Evolutionary conservation across 2,329 filamentous ascomycete species (phyloP).

Genomic region (Colletotrichum neosansevieriae): DNA sequence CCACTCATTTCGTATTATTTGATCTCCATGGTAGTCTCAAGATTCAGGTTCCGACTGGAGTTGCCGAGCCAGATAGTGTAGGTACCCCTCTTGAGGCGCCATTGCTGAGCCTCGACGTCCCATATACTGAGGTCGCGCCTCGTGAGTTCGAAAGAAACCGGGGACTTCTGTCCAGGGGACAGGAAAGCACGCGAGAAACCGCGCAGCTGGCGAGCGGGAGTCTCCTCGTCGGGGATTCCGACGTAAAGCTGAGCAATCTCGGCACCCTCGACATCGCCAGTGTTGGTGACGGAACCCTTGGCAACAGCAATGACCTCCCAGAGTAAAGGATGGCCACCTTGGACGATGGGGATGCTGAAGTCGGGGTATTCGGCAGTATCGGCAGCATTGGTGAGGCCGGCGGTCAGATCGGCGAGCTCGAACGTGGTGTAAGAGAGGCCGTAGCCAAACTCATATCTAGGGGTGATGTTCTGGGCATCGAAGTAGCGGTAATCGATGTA

Average conservation of each 20-base stretch:
- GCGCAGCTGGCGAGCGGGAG: constrained; percentile 70
- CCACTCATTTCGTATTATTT: constrained; percentile 35
- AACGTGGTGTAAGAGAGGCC: constrained; percentile 70
- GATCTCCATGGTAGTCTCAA: constrained; percentile 54
- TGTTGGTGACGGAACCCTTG: constrained; percentile 56
- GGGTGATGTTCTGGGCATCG: constrained; percentile 59
- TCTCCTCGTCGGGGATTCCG: constrained; percentile 53
- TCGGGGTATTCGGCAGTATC: constrained; percentile 53
- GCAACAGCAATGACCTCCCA: constrained; percentile 60
- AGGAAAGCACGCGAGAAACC: constrained; percentile 61
- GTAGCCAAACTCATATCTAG: constrained; percentile 68
- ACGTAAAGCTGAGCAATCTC: constrained; percentile 65
- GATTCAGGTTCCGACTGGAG: constrained; percentile 59
- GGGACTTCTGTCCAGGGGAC: constrained; percentile 43
- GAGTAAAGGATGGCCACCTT: constrained; percentile 60
- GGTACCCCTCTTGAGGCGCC: constrained; percentile 62
- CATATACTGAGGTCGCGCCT: constrained; percentile 76
- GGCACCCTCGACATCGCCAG: constrained; percentile 55
- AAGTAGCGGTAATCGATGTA: constrained; percentile 69
- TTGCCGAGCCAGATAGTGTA: constrained; percentile 61
- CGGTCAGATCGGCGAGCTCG: constrained; percentile 56
- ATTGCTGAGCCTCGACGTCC: constrained; percentile 72
- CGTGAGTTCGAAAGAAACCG: constrained; percentile 65
- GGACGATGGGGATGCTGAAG: constrained; percentile 53
- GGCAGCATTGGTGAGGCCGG: constrained; percentile 48